phyloP scores from a whole-genome alignment of 495 filamentous ascomycete species.

The Xanthoparmelia taractica region DNA sequence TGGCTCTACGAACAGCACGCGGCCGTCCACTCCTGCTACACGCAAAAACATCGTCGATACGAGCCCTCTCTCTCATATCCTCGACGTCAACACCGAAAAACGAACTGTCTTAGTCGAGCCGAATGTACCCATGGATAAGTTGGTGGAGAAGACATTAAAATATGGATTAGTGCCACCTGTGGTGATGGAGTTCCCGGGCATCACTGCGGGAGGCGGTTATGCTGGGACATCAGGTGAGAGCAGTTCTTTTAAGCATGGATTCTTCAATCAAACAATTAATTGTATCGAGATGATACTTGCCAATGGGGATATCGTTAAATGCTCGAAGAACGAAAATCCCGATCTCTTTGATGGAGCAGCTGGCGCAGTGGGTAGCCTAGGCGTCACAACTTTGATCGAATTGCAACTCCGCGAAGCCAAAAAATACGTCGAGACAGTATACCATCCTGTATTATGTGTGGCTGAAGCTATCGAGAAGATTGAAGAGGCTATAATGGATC shows the following conservation, averaged over 20 bases:
- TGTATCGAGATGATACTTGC: conserved; percentile 48
- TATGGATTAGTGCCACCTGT: conserved; percentile 45
- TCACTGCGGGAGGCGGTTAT: conserved; percentile 52
- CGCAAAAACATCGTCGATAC: conserved; percentile 49
- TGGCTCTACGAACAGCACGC: conserved; percentile 73
- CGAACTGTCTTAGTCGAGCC: conserved; percentile 44
- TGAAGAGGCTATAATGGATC: too few relatives aligned
- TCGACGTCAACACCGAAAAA: conserved; percentile 40
- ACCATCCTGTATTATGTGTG: conserved; percentile 32
- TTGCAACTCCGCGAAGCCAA: conserved; percentile 41
- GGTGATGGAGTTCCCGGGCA: conserved; percentile 53
- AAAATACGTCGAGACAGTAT: conserved; percentile 42
- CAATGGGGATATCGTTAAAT: conserved; percentile 43
- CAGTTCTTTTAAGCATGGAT: conserved; percentile 48
- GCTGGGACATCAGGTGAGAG: conserved; percentile 49
- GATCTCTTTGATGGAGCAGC: conserved; percentile 48
- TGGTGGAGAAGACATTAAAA: conserved; percentile 37
- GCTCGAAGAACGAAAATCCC: conserved; percentile 31
- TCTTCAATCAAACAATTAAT: conserved; percentile 45
- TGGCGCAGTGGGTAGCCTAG: conserved; percentile 45
- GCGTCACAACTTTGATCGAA: conserved; percentile 47
- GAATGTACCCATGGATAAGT: conserved; percentile 46
- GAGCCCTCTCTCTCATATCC: conserved; percentile 44
- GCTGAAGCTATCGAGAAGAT: conserved; percentile 37
- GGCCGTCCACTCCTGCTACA: conserved; percentile 36